These are phyloP conservation scores for Lentinus brumalis DNA, from an alignment of 768 basidiomycete species.

Conservation along the genomic window DNA sequence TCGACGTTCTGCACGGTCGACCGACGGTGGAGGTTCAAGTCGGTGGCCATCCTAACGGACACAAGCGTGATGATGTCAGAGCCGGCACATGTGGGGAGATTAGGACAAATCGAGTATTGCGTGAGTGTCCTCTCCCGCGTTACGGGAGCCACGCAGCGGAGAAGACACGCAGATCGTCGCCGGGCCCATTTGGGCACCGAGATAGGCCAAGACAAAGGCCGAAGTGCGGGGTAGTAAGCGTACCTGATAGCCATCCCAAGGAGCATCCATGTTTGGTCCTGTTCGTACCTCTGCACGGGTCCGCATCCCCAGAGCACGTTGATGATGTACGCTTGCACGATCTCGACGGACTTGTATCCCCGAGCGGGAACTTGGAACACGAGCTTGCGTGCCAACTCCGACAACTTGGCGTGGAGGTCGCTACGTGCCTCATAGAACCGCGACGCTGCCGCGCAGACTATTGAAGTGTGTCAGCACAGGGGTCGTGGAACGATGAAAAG, in stretches of 20 bases:
- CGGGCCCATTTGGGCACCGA: conserved; percentile 7
- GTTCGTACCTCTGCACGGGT: conserved; percentile 94
- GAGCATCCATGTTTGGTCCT: conserved; percentile 91
- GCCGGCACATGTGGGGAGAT: conserved; percentile 9
- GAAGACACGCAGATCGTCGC: conserved; percentile 14
- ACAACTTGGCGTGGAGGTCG: conserved; percentile 77
- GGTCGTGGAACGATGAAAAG: conserved; percentile 1
- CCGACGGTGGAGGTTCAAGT: conserved; percentile 93
- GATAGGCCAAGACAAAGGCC: neutral
- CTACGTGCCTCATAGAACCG: conserved; percentile 84
- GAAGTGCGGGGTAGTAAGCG: conserved; percentile 26
- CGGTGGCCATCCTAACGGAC: conserved; percentile 81
- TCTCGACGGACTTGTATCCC: conserved; percentile 92
- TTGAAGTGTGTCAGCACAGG: neutral
- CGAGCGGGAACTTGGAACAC: conserved; percentile 85
- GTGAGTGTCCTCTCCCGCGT: conserved; percentile 10
- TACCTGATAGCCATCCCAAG: conserved; percentile 86
- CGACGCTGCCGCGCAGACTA: conserved; percentile 94
- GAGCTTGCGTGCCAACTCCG: conserved; percentile 83
- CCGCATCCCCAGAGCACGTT: conserved; percentile 90
- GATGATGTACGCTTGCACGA: conserved; percentile 92
- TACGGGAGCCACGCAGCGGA: conserved; percentile 3
- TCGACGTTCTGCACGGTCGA: conserved; percentile 61
- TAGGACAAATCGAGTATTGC: conserved; percentile 2
- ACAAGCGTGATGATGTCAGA: conserved; percentile 13